Base-by-base conservation (phyloP, 257 asterid genomes). In the Orobanche coerulescens region DNA sequence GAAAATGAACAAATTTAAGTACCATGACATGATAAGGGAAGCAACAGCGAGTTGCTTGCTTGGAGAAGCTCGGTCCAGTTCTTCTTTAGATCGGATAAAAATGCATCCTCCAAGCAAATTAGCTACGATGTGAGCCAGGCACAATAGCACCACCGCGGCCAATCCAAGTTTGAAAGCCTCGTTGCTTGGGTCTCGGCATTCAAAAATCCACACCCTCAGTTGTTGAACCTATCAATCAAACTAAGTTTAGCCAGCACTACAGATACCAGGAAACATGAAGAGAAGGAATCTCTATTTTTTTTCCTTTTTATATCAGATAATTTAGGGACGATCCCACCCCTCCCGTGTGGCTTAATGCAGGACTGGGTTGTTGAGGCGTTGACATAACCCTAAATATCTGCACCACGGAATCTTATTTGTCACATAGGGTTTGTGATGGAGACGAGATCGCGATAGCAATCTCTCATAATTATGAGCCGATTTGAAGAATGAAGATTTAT, bases 171-270 rank as follows among this genome's bases (percentile, higher is more conserved):
- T 84, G 78, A 84, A 91, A 30, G 96, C 98, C 63, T 74, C 69
- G 65, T 85, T 66, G 73, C 95, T 88, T 0, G 95, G 93, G 44
- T 92, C 93, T 48, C 91, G 79, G 75, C 98, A 92, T 58, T 85
- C 94, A 33, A 83, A 67, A 13, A 84, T 71, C 94, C 92, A 85
- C 58, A 72, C 71, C 70, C 79, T 79, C 48, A 82, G 66, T 22
- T 78, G 71, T 7, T 58, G 72, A 58, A 56, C 86, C 98, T 85
- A 73, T 36, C 44, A 54, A 56, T 9, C 0, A 39, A 26, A 25
- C 11, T 1, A n/a, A 44, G 6, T 28, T 0, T 22, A 14, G 5
- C 44, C 13, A 2, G 23, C 31, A 26, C 23, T 56, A 50, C 2
- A 25, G 18, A 36, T n/a, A n/a, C 9, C 13, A 34, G 16, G 8